Base-by-base conservation (phyloP, 169 alveolate genomes). In the Eimeria maxima region DNA sequence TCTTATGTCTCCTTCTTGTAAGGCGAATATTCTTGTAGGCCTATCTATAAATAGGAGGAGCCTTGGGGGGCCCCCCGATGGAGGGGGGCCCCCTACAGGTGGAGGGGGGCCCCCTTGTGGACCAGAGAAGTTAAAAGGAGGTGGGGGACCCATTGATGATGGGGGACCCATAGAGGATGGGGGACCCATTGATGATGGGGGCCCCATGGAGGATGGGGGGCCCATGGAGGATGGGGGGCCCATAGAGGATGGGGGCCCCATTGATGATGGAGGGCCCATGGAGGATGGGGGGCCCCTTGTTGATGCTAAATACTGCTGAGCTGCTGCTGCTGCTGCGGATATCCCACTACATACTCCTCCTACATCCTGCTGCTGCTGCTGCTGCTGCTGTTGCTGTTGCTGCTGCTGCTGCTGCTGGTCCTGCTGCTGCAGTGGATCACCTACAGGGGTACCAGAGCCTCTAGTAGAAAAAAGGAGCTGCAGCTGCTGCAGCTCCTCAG, bases 401-500 rank as follows among this genome's bases (percentile, higher is more conserved):
- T 29, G 89, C 60, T 53, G 55, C 60, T 53, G 60, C 60, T 53
- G 60, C 60, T 53, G 60, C 60, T 53, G 60, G 13, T 6, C 18
- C 60, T 78, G 42, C 50, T 29, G 44, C 89, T 44, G 89, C 89
- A 78, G 42, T 65, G 57, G 65, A 27, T 78, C 89, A 42, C 16
- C 18, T 65, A 6, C 65, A 8, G 89, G 20, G 4, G 65, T 50
- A 33, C 89, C 57, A 5, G 89, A 27, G 65, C 38, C 65, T 38
- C 89, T 78, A 38, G 67, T 29, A 78, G 89, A 50, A 44, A 78
- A 78, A 22, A 78, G 89, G 8, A 78, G 89, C 65, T 78, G 89
- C 4, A 78, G 89, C 89, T 78, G 89, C 89, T 78, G 89, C 89
- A 78, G 89, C 89, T 78, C 89, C 89, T 78, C 89, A 45, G 89